phyloP scores from a whole-genome alignment of 1,284 basidiomycete species.

The Rhizopogon parksii region DNA sequence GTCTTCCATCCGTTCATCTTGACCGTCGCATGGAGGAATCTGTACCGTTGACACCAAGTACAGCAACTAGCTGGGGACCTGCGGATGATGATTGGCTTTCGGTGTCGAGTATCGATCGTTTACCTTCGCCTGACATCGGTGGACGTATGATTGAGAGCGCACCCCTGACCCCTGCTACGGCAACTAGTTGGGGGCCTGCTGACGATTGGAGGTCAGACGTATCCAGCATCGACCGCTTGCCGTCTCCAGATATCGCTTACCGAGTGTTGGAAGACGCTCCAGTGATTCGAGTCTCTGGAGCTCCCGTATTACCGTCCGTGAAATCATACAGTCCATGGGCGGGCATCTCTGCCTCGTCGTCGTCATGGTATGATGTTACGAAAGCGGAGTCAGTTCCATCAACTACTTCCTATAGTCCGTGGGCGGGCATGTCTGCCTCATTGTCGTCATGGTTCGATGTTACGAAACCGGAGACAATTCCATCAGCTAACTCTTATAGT shows the following conservation, averaged over 20 bases:
- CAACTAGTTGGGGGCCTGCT: constrained; percentile 43
- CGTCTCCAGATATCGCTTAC: constrained; percentile 41
- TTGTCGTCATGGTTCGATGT: not conserved
- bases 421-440: not conserved
- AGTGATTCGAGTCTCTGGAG: constrained; percentile 1
- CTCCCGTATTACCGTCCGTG: constrained; percentile 3
- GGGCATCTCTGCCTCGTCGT: not conserved
- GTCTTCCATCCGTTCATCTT: constrained; percentile 49
- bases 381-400: not conserved
- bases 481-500: not conserved
- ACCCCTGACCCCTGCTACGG: constrained; percentile 38
- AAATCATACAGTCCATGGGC: not conserved
- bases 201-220: constrained; percentile 29
- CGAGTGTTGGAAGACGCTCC: constrained; percentile 42
- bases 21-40: constrained; percentile 50
- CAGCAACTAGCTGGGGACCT: constrained; percentile 31
- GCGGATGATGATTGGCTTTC: constrained; percentile 17
- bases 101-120: constrained; percentile 8
- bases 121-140: constrained; percentile 31
- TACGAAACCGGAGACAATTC: not conserved
- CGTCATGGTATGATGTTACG: not conserved
- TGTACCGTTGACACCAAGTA: constrained; percentile 47
- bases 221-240: constrained; percentile 23
- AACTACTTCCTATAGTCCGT: not conserved
- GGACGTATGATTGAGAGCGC: constrained; percentile 29